phyloP scores from a whole-genome alignment of 306 rosid genomes.

The Begonia loranthoides region DNA sequence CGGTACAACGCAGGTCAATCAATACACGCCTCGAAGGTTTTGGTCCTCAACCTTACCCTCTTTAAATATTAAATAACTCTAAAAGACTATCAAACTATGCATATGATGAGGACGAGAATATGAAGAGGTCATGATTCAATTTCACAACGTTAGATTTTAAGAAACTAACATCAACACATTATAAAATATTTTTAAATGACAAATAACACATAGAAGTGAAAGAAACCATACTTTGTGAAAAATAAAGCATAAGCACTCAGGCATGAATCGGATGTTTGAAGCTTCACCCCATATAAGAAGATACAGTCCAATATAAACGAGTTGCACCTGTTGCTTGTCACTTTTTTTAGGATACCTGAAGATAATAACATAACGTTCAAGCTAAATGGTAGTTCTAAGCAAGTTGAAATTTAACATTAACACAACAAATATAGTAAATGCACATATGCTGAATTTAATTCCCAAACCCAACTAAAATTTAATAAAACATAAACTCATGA shows the following conservation, averaged over 20 bases:
- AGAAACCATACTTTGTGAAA: slow-evolving; percentile 67
- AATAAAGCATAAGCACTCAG: slow-evolving; percentile 94
- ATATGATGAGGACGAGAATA: too few species aligned
- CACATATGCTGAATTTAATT: neutral
- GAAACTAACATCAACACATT: neutral
- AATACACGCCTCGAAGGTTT: too few species aligned
- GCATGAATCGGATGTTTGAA: slow-evolving; percentile 96
- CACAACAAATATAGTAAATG: neutral
- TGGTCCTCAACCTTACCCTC: too few species aligned
- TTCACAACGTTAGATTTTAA: neutral
- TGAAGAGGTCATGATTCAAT: too few species aligned
- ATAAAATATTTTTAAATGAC: neutral
- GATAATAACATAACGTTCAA: slow-evolving; percentile 6
- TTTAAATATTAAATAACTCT: too few species aligned
- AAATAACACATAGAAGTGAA: slow-evolving; percentile 7
- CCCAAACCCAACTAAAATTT: neutral
- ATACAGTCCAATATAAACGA: slow-evolving; percentile 77
- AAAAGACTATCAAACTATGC: too few species aligned
- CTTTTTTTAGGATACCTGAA: slow-evolving; percentile 35
- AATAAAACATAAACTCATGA: too few species aligned
- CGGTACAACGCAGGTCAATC: too few species aligned
- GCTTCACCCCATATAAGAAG: slow-evolving; percentile 99
- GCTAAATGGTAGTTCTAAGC: slow-evolving; percentile 11
- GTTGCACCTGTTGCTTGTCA: slow-evolving; percentile 44
- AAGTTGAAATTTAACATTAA: slow-evolving; percentile 12